Base-by-base conservation (phyloP, 1,284 basidiomycete genomes). In the Ustilago hordei region DNA sequence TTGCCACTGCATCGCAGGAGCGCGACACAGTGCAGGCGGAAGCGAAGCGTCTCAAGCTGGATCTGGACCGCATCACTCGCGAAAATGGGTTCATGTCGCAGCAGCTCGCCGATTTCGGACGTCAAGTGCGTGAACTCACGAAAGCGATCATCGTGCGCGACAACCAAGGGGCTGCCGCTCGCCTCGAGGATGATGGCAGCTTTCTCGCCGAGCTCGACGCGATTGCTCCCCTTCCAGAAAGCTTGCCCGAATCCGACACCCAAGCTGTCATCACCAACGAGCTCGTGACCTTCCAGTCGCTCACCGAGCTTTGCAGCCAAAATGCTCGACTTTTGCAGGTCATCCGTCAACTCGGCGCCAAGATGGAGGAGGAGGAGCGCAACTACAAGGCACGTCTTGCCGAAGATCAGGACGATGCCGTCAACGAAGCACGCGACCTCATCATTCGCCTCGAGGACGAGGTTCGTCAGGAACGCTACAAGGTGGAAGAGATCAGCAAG, bases 301-400 rank as follows among this genome's bases (percentile, higher is more conserved):
- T 98, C 55, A 89, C 90, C 12, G 89, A 90, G 23, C 88, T 99
- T 34, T 94, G 97, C 81, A 90, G 92, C 56, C 95, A 97, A 87
- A 99, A 99, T 86, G 91, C 93, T 86, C 92, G 93, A 78, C 88
- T 98, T 9, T 88, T 99, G 36, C 91, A 90, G 83, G 91, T 97
- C 70, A 91, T 93, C 8, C 90, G 95, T 28, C 92, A 93, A 69
- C 75, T 86, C 5, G 84, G 82, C 12, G 69, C 69, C 15, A 74
- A 75, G 48, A 85, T 87, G 81, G 88, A 88, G 71, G 77, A 81
- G 38, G 81, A 82, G 45, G 87, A 87, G 64, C 60, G 67, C 55
- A 83, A 71, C 52, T 72, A 69, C 64, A 68, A 72, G 45, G 78
- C 72, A 12, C 61, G 69, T 23, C 68, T 79, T 67, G 82, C 81